phyloP scores from a whole-genome alignment of 306 rosid genomes.

The Pyrus bretschneideri region DNA sequence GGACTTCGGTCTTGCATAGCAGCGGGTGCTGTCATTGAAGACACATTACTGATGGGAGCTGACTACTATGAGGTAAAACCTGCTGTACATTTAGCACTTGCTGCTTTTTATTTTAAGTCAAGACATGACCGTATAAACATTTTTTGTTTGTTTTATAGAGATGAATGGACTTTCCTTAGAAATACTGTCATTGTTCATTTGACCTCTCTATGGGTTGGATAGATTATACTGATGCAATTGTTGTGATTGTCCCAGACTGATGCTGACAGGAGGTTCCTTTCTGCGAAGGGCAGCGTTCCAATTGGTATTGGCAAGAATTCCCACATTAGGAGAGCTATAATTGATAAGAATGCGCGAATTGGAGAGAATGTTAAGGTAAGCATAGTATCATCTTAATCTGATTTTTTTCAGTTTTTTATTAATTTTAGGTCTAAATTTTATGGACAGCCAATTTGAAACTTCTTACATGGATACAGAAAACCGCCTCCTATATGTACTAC shows the following conservation, averaged over 20 bases:
- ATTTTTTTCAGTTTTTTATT: background rate
- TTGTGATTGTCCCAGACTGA: no score
- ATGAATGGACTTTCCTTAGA: background rate
- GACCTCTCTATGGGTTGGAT: background rate
- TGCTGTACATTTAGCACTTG: background rate
- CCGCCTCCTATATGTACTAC: background rate
- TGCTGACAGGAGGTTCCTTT: no score
- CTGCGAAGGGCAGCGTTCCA: no score
- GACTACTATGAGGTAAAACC: constrained; percentile 88
- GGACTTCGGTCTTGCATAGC: constrained; percentile 93
- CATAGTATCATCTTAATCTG: no score
- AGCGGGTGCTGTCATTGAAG: constrained; percentile 96
- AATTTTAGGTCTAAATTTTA: background rate
- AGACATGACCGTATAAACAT: no score
- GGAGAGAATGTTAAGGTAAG: no score
- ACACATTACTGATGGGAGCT: constrained; percentile 91
- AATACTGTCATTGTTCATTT: background rate
- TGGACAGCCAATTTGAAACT: background rate
- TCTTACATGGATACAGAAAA: background rate
- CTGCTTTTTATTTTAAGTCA: background rate
- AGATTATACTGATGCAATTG: background rate
- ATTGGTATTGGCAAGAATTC: no score
- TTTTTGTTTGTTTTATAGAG: no score
- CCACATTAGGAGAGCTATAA: no score
- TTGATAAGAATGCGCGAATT: background rate